Evolutionary conservation across 2,329 filamentous ascomycete genomes (phyloP), one percentile per base, ranked within the genome.

Genomic region (Aspergillus chevalieri): DNA sequence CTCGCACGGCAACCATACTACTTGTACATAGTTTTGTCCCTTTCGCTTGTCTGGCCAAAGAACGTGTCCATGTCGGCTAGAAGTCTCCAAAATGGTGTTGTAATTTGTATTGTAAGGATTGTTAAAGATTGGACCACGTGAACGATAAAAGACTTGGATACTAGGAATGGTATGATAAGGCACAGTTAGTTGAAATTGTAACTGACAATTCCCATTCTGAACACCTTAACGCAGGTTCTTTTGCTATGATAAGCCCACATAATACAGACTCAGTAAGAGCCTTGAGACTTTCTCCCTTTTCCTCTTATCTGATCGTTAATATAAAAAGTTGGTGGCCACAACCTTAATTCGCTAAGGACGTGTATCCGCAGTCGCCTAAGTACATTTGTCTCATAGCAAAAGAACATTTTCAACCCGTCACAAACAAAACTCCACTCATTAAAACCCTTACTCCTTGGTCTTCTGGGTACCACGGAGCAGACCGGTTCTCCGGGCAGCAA

Each of bases 401-500:
- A 66, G 54, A 65, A 61, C 62, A 65, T 65, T 67, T 65, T 67
- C 62, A 67, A 65, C 65, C 65, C 65, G 60, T 67, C 62, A 71
- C 65, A 71, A 77, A 78, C 83, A 77, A 78, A 83, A 84, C 81
- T 82, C 82, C 81, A 79, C 79, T 63, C 61, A 59, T 65, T 58
- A 65, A 58, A 70, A 74, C 78, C 74, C 76, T 79, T 90, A 92
- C 65, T 98, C 94, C 89, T 98, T 98, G 75, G 84, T 89, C 89
- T 98, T 98, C 83, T 98, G 93, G 74, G 93, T 97, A 95, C 93
- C 93, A 81, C 93, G 92, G 75, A 98, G 85, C 79, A 98, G 85
- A 96, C 93, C 93, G 77, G 93, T 98, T 84, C 94, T 89, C 79
- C 93, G 85, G 78, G 93, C 93, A 78, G 93, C 93, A 81, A 98